Evolutionary conservation across 352 stramenopile species (phyloP).

Genomic region (Bremia lactucae): DNA sequence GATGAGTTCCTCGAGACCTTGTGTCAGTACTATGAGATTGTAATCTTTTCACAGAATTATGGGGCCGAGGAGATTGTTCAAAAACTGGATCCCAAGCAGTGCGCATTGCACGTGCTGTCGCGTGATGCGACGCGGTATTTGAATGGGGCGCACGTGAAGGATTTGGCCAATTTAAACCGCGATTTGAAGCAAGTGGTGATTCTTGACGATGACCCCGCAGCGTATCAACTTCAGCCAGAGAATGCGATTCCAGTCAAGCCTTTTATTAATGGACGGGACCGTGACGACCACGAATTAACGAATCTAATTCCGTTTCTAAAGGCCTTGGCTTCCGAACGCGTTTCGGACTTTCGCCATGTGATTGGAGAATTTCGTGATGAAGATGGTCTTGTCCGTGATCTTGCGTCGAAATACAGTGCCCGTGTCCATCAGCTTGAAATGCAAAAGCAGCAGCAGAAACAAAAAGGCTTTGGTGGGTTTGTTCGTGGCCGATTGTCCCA

Average conservation of each 20-base stretch:
- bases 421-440: constrained; percentile 71
- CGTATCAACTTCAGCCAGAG: constrained; percentile 77
- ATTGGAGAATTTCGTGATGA: constrained; percentile 74
- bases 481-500: constrained; percentile 61
- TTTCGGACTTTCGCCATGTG: constrained; percentile 65
- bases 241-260: constrained; percentile 74
- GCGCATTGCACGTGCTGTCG: constrained; percentile 69
- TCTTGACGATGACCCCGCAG: constrained; percentile 67
- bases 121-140: constrained; percentile 75
- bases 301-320: constrained; percentile 82
- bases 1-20: constrained; percentile 81
- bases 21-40: constrained; percentile 83
- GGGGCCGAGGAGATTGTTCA: constrained; percentile 68
- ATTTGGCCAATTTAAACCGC: constrained; percentile 70
- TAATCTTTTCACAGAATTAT: constrained; percentile 82
- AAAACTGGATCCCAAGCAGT: constrained; percentile 79
- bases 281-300: constrained; percentile 65
- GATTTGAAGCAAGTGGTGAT: constrained; percentile 75
- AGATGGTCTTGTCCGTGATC: constrained; percentile 66
- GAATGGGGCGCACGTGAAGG: constrained; percentile 78
- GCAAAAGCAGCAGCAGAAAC: constrained; percentile 70
- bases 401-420: constrained; percentile 66
- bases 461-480: constrained; percentile 78
- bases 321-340: constrained; percentile 63
- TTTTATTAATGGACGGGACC: constrained; percentile 72